Percentiles rank a stretch among this genome's conserved stretches.
These are phyloP conservation scores for Claviceps capensis DNA, from an alignment of 2,329 filamentous ascomycete genomes.

Conservation along the genomic window DNA sequence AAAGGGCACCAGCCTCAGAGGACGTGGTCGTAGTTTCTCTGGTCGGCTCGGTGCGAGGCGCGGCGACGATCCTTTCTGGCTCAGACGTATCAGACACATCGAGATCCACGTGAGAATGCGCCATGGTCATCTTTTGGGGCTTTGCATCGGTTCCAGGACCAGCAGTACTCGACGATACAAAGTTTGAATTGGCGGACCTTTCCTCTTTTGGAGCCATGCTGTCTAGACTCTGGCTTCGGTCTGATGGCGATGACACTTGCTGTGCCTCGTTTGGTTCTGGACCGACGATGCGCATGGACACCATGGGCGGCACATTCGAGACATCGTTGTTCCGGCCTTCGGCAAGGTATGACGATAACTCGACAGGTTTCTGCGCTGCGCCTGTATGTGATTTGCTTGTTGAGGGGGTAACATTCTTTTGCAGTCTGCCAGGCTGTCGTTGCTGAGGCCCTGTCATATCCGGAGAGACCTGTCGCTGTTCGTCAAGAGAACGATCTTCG, in stretches of 20 bases:
- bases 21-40: no score
- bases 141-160: conserved; percentile 32
- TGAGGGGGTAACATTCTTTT: conserved; percentile 44
- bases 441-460: conserved; percentile 35
- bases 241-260: conserved; percentile 21
- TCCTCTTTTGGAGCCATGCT: conserved; percentile 23
- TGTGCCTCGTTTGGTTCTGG: conserved; percentile 31
- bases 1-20: background rate
- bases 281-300: conserved; percentile 46
- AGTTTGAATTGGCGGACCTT: conserved; percentile 15
- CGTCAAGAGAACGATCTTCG: conserved; percentile 27
- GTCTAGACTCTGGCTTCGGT: conserved; percentile 14
- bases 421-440: conserved; percentile 51
- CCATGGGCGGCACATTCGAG: conserved; percentile 37
- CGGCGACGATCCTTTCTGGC: conserved; percentile 23
- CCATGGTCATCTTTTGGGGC: conserved; percentile 33
- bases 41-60: no score
- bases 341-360: conserved; percentile 28
- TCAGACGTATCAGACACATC: conserved; percentile 53
- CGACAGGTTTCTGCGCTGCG: conserved; percentile 19
- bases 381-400: conserved; percentile 23
- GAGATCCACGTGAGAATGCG: conserved; percentile 50
- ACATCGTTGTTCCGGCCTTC: conserved; percentile 37
- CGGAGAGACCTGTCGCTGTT: conserved; percentile 25
- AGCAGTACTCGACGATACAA: conserved; percentile 11